A percentile compares a stretch with the other conserved stretches of the same genome.
phyloP scores from a whole-genome alignment of 192 early-diverging fungal genomes.

The Phlyctochytrium arcticum region DNA sequence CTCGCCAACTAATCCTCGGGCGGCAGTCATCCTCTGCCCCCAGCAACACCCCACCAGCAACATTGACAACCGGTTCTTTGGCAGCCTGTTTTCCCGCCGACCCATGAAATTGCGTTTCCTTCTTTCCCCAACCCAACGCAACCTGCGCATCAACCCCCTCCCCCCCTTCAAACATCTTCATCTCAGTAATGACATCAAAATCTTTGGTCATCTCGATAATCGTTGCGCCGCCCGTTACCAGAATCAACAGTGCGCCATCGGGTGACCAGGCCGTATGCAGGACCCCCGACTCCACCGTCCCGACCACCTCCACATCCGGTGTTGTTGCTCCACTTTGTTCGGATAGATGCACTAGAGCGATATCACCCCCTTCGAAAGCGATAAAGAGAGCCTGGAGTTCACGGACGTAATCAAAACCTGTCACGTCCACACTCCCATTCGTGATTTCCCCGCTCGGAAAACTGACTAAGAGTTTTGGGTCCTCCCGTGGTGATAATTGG shows the following conservation, averaged over 20 bases:
- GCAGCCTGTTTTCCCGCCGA: conserved; percentile 76
- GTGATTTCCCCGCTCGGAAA: no score
- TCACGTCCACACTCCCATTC: neutral
- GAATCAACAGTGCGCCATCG: conserved; percentile 77
- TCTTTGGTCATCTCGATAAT: conserved; percentile 88
- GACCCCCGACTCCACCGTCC: conserved; percentile 72
- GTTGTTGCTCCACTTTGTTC: conserved; percentile 5
- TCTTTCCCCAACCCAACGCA: conserved; percentile 93
- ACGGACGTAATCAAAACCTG: conserved; percentile 40
- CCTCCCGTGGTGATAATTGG: neutral
- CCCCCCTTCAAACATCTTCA: conserved; percentile 63
- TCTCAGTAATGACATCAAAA: conserved; percentile 86
- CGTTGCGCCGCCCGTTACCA: conserved; percentile 72
- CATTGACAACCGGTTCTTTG: conserved; percentile 33
- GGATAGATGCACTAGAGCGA: conserved; percentile 27
- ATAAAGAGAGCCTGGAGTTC: conserved; percentile 49
- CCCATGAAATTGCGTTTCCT: conserved; percentile 97
- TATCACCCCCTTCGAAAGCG: conserved; percentile 43
- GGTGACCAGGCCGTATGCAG: conserved; percentile 77
- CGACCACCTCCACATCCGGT: conserved; percentile 56
- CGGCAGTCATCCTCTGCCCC: conserved; percentile 66
- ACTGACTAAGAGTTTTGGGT: no score
- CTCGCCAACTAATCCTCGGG: conserved; percentile 82
- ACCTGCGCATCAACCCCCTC: conserved; percentile 69
- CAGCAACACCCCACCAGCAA: conserved; percentile 25